These are phyloP conservation scores for Triticum monococcum DNA, from an alignment of 176 grass and related monocot species.

Conservation along the genomic window DNA sequence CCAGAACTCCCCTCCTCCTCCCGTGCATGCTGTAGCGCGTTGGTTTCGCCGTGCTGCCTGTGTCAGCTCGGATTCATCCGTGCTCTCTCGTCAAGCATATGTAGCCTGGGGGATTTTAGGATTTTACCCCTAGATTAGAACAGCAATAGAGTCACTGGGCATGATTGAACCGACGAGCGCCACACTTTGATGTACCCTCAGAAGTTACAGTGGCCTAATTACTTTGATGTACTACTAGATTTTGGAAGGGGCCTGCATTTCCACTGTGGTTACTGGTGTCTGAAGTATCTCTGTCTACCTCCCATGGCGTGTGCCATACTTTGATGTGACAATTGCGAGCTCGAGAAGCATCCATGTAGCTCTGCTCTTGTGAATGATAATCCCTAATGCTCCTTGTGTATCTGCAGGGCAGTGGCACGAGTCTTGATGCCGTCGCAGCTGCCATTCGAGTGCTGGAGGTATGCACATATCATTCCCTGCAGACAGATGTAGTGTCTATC, in stretches of 20 bases:
- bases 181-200: neutral
- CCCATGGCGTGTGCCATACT: neutral
- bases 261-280: neutral
- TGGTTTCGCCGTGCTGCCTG: neutral
- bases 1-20: neutral
- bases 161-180: neutral
- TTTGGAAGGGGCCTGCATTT: neutral
- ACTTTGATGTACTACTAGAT: neutral
- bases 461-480: neutral
- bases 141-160: neutral
- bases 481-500: neutral
- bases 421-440: conserved; percentile 80
- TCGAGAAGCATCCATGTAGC: neutral
- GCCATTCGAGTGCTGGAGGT: conserved; percentile 89
- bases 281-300: neutral
- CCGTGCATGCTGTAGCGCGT: neutral
- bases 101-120: neutral
- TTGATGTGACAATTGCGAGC: neutral
- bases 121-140: neutral
- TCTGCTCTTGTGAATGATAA: neutral
- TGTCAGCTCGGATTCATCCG: neutral
- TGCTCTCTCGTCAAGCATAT: neutral
- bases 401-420: conserved; percentile 63
- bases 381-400: conserved; percentile 16
- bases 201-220: neutral